phyloP scores from a whole-genome alignment of 805 yeast genomes.

The Candida easanensis region DNA sequence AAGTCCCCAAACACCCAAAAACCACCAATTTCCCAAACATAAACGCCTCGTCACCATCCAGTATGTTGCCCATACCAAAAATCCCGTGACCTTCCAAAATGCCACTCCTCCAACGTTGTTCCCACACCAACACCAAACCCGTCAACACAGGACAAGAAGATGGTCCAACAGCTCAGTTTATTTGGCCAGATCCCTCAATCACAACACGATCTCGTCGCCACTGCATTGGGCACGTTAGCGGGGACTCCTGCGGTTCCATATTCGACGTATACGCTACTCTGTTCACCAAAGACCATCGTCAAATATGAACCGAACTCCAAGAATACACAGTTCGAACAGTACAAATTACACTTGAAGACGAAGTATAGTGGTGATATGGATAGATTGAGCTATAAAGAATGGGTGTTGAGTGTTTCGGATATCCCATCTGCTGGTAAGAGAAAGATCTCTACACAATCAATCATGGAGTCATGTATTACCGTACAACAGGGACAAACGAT shows the following conservation, averaged over 20 bases:
- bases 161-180: constrained; percentile 30
- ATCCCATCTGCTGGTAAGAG: constrained; percentile 75
- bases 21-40: too few species aligned
- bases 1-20: too few species aligned
- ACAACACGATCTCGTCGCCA: constrained; percentile 18
- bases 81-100: too few species aligned
- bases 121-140: too few species aligned
- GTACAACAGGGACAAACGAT: constrained; percentile 34
- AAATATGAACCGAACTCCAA: constrained; percentile 29
- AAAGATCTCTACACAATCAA: constrained; percentile 61
- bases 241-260: constrained; percentile 18
- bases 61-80: too few species aligned
- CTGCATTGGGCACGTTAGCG: constrained; percentile 24
- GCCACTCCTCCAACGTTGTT: too few species aligned
- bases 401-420: constrained; percentile 68
- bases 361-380: constrained; percentile 3
- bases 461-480: constrained; percentile 48
- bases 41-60: too few species aligned
- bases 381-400: constrained; percentile 27
- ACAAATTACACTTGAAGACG: constrained; percentile 23
- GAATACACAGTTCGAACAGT: constrained; percentile 27
- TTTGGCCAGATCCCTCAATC: constrained; percentile 17
- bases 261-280: constrained; percentile 16
- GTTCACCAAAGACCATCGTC: constrained; percentile 24
- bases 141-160: constrained; percentile 9